Percentiles rank a stretch among this genome's conserved stretches.
These are phyloP conservation scores for Spongospora subterranea DNA, from an alignment of 208 protist genomes.

Conservation along the genomic window DNA sequence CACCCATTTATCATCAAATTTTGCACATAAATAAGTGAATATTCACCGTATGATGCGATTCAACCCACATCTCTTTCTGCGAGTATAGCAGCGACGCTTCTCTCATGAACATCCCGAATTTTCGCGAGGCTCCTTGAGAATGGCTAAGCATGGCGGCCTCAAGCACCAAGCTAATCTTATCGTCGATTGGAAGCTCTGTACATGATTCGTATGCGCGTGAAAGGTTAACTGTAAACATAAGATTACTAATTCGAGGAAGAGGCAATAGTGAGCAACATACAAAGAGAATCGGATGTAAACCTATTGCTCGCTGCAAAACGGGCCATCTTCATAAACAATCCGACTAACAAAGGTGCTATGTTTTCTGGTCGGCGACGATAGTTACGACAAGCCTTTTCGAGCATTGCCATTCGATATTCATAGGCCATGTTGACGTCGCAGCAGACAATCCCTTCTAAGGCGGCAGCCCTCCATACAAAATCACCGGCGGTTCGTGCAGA, in stretches of 20 bases:
- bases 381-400: conserved; percentile 6
- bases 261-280: conserved; percentile 6
- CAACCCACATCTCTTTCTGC: not conserved
- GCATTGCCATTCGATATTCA: not conserved
- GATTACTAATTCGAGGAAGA: not conserved
- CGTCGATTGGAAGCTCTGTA: not conserved
- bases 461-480: conserved; percentile 25
- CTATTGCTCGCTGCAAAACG: not conserved
- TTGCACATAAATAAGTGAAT: not conserved
- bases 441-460: not conserved
- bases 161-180: not conserved
- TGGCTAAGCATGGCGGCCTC: not conserved
- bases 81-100: conserved; percentile 23
- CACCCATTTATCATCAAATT: not conserved
- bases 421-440: conserved; percentile 34
- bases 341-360: not conserved
- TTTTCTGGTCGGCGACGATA: not conserved
- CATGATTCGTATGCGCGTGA: not conserved
- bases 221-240: not conserved
- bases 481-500: not conserved
- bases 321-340: not conserved
- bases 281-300: not conserved
- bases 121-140: not conserved
- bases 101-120: conserved; percentile 43
- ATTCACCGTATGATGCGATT: not conserved